Evolutionary conservation across 441 rosid species (phyloP).

Genomic region (Syzygium malaccense): DNA sequence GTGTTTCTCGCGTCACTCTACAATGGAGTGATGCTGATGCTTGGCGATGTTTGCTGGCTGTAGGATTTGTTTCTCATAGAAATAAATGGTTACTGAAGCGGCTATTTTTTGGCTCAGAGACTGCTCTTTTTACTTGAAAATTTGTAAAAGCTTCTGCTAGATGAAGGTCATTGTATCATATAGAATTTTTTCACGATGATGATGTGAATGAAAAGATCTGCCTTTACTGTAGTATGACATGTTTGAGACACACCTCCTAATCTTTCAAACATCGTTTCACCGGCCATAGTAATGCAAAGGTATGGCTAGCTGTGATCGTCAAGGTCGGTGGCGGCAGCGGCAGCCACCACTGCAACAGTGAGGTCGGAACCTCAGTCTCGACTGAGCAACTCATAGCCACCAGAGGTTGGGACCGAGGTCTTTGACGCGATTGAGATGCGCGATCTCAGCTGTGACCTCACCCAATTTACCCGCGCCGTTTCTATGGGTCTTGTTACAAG

Average conservation of each 20-base stretch:
- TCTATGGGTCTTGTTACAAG: background rate
- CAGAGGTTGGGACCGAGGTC: background rate
- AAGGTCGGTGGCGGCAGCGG: fast-evolving
- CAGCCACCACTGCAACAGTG: background rate
- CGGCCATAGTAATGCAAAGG: background rate
- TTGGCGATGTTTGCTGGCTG: constrained; percentile 6
- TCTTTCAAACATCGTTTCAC: background rate
- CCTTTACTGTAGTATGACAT: background rate
- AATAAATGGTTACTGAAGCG: background rate
- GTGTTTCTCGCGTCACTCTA: background rate
- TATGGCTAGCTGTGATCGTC: background rate
- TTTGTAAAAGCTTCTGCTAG: background rate
- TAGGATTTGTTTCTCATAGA: constrained; percentile 13
- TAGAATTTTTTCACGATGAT: background rate
- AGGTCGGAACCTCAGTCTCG: background rate
- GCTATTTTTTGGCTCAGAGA: constrained; percentile 14
- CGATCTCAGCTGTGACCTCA: background rate
- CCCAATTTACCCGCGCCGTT: background rate
- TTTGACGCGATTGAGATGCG: background rate
- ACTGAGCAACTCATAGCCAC: background rate
- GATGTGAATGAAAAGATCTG: background rate
- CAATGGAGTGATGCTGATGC: background rate
- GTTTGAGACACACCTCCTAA: background rate
- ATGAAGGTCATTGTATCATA: background rate
- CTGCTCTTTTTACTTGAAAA: background rate